Base-by-base conservation (phyloP, 176 grass and related monocot species). In the Lolium rigidum region DNA sequence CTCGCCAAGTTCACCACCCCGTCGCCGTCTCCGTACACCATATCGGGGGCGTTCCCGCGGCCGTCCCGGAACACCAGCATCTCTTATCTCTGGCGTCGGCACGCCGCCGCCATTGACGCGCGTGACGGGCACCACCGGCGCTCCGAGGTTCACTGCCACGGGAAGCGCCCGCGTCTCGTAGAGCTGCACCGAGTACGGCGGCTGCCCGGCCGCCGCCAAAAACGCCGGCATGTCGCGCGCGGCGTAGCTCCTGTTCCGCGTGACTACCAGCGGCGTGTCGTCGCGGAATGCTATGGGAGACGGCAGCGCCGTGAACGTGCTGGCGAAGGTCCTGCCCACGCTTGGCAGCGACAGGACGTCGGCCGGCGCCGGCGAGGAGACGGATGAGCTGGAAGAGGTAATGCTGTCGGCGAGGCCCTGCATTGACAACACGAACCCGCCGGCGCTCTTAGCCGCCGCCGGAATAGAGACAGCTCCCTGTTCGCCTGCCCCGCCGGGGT, bases 211-310 rank as follows among this genome's bases (percentile, higher is more conserved):
- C n/a, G 55, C 82, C 16, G 4, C 1, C 6, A 84, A 56, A 15
- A 62, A 75, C 55, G 28, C 70, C 24, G 70, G 70, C 8, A 75
- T 84, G 82, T 84, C 56, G 16, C n/a, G 4, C 55, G 24, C 55
- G 41, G 41, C 48, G 82, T 75, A 75, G 70, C 74, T 84, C 24
- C n/a, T 63, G 41, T 10, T 26, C 18, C 16, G 70, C 0, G 82
- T 84, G 56, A 84, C 17, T 38, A 84, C 82, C 82, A 84, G 70
- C 24, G 82, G 70, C 15, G 56, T 73, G 70, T 73, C 39, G 24
- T 11, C 10, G 6, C 56, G 70, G 70, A 75, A 84, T 11, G 48
- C 69, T 17, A 49, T 31, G 5, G 73, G 74, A 5, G 83, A 85
- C 60, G 73, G 83, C 20, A 77, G 18, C 13, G 20, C 41, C 1